Conservation (phyloP, 345 rosid species). For the Moricandia arvensis region DNA sequence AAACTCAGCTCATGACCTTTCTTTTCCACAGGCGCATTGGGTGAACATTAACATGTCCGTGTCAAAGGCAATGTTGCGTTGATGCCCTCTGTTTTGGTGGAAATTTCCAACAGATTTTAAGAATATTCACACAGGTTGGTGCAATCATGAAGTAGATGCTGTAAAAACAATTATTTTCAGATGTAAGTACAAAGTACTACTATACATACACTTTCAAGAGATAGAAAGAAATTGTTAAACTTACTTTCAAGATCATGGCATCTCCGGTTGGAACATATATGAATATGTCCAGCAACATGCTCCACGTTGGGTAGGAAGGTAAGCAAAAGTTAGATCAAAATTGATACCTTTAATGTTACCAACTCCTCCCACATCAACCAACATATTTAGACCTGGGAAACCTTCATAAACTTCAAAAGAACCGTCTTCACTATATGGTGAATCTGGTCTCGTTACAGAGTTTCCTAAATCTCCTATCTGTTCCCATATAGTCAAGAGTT, state of each 20-base stretch:
- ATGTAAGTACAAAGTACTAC: not conserved
- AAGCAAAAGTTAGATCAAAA: conserved; percentile 40
- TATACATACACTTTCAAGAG: not conserved
- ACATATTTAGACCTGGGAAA: not conserved
- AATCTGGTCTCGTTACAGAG: conserved; percentile 49
- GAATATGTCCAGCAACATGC: conserved; percentile 77
- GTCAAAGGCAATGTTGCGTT: not conserved
- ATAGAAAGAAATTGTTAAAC: not conserved
- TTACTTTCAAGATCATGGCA: conserved; percentile 79
- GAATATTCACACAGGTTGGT: conserved; percentile 43
- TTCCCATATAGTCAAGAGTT: conserved; percentile 44
- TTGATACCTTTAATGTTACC: conserved; percentile 43
- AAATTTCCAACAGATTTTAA: conserved; percentile 47
- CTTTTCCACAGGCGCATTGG: not conserved
- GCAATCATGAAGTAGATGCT: conserved; percentile 49
- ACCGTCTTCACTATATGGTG: conserved; percentile 20
- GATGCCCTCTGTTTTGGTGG: conserved; percentile 21
- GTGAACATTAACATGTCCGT: conserved; percentile 2
- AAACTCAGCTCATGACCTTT: conserved; percentile 4
- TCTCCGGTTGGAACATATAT: conserved; percentile 62
- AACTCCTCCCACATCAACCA: not conserved
- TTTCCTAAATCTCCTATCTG: conserved; percentile 47
- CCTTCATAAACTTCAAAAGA: not conserved
- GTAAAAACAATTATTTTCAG: not conserved
- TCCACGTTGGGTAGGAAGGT: conserved; percentile 45